Evolutionary conservation across 108 stramenopile genomes (phyloP), one percentile per base, ranked within the genome.

Genomic region (Schizochytrium sp.): DNA sequence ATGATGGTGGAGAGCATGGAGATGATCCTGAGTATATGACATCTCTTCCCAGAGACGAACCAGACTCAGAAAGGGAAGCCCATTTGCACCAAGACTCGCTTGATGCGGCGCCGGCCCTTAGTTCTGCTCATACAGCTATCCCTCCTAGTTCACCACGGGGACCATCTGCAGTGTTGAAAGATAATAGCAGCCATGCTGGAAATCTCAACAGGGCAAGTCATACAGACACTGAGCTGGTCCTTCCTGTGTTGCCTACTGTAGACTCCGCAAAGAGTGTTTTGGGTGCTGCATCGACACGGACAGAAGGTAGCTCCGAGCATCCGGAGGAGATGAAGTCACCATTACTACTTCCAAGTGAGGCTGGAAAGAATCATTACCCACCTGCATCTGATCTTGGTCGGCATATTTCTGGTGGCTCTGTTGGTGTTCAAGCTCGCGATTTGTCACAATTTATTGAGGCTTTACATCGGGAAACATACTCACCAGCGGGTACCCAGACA

Each of bases 371-470:
- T 28, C 28, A 28, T 28, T 28, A 28, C 28, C 28, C 28, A 28
- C 64, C 64, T 12, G 42, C 64, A 8, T 10, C 64, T 7, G 64
- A 69, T 69, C 28, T 69, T 12, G 64, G 64, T 7, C 64, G 64
- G 8, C 64, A 69, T 69, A 69, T 69, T 2, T 69, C 64, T 8
- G 64, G 64, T 2, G 64, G 64, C 5, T 69, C 64, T 44, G 12
- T 69, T 8, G 64, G 64, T 15, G 44, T 69, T 2, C 64, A 69
- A 69, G 64, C 64, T 38, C 64, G 64, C 10, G 64, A 69, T 44
- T 2, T 69, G 3, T 44, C 64, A 69, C 28, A 44, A 38, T 44
- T 69, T 15, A 69, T 69, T 69, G 64, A 69, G 64, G 64, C 64
- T 8, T 44, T 69, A 38, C 44, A 44, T 2, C 64, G 64, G 12